These are phyloP conservation scores for Themeda triandra DNA, from an alignment of 176 grass and related monocot genomes.

Conservation along the genomic window DNA sequence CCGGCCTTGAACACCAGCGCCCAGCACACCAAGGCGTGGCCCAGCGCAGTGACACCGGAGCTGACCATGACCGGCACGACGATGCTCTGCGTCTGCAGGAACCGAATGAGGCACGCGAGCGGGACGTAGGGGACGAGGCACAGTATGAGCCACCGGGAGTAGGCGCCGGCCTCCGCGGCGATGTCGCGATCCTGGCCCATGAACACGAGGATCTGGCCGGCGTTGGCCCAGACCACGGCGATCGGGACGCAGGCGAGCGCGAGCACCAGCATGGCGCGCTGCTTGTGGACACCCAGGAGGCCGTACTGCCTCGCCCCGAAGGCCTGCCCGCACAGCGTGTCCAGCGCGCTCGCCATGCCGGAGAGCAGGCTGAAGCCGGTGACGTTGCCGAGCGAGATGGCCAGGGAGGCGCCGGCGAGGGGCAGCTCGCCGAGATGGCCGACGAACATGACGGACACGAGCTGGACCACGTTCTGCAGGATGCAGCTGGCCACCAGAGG, in stretches of 20 bases:
- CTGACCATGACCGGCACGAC: slow-evolving; percentile 31
- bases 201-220: background rate
- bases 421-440: no score
- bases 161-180: slow-evolving; percentile 59
- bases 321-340: no score
- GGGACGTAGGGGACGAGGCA: slow-evolving; percentile 56
- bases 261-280: background rate
- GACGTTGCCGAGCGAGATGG: no score
- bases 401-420: no score
- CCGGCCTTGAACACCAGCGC: background rate
- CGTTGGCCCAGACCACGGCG: background rate
- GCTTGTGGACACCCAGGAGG: no score
- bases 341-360: no score
- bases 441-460: no score
- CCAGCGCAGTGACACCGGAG: background rate
- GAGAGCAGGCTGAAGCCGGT: no score
- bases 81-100: slow-evolving; percentile 45
- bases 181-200: slow-evolving; percentile 52
- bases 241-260: background rate
- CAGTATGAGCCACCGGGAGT: slow-evolving; percentile 60
- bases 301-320: no score
- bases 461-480: no score
- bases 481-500: no score
- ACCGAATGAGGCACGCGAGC: slow-evolving; percentile 50
- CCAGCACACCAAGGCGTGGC: background rate